phyloP scores from a whole-genome alignment of 2,329 filamentous ascomycete species.

The Sarocladiaceae sp. region DNA sequence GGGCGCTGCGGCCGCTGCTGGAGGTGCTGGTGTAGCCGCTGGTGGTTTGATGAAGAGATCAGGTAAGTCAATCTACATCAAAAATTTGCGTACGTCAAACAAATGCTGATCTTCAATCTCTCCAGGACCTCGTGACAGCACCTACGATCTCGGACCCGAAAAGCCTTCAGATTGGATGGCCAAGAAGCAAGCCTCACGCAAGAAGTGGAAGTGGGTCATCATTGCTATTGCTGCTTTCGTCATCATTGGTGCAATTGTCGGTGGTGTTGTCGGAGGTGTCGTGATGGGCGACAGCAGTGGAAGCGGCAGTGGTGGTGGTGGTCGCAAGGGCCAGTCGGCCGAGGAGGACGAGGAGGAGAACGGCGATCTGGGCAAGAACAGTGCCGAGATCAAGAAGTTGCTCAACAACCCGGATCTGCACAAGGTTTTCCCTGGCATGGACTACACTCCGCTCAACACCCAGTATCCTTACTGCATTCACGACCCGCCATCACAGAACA shows the following conservation, averaged over 20 bases:
- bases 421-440: slow-evolving; percentile 92
- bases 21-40: slow-evolving; percentile 38
- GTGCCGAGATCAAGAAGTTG: slow-evolving; percentile 72
- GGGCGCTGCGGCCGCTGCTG: slow-evolving; percentile 33
- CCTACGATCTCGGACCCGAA: slow-evolving; percentile 41
- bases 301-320: slow-evolving; percentile 17
- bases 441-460: slow-evolving; percentile 88
- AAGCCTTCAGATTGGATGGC: slow-evolving; percentile 63
- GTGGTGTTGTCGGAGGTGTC: slow-evolving; percentile 70
- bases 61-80: background rate
- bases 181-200: slow-evolving; percentile 54
- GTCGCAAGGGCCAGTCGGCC: slow-evolving; percentile 43
- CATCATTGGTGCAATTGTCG: slow-evolving; percentile 66
- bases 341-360: slow-evolving; percentile 56
- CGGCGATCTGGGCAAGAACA: slow-evolving; percentile 70
- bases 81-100: background rate
- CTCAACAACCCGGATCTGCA: slow-evolving; percentile 79
- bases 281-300: slow-evolving; percentile 49
- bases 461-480: slow-evolving; percentile 82
- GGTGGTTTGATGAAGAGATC: slow-evolving; percentile 21
- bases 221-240: slow-evolving; percentile 60
- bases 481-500: slow-evolving; percentile 84
- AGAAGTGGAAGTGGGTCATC: slow-evolving; percentile 68
- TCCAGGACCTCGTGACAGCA: slow-evolving; percentile 19
- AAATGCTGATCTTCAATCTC: background rate